A percentile compares a stretch with the other conserved stretches of the same genome.
Conservation (phyloP, 2,329 filamentous ascomycete genomes). For the Fusarium oxysporum region DNA sequence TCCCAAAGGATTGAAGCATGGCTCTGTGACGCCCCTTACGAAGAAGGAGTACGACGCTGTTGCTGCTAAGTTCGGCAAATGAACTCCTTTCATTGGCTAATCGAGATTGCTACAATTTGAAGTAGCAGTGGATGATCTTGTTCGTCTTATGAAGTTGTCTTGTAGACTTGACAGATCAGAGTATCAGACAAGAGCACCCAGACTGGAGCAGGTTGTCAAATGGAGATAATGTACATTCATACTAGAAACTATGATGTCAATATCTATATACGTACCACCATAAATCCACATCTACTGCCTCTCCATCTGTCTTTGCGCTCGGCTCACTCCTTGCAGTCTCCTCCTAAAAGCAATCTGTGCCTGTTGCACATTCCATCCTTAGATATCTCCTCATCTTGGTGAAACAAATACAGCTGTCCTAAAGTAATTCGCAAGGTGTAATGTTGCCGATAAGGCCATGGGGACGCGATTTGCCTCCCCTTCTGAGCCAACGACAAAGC, state of each 20-base stretch:
- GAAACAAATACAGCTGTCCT: not conserved
- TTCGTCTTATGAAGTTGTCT: not conserved
- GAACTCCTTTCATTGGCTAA: not conserved
- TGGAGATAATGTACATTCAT: not conserved
- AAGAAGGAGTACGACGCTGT: constrained; percentile 54
- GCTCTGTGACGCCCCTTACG: constrained; percentile 58
- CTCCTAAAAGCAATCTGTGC: not conserved
- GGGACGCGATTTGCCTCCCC: not conserved
- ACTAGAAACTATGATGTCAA: not conserved
- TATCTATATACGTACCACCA: not conserved
- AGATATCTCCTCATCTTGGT: not conserved
- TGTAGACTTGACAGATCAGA: not conserved
- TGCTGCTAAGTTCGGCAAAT: constrained; percentile 22
- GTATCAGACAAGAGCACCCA: not conserved
- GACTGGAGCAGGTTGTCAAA: not conserved
- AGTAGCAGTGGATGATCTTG: not conserved
- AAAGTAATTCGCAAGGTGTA: not conserved
- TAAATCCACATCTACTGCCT: not conserved
- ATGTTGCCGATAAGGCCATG: not conserved
- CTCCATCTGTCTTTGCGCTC: not conserved
- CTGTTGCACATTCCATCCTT: not conserved
- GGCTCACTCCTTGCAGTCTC: not conserved
- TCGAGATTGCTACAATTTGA: not conserved
- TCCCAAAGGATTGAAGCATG: constrained; percentile 60
- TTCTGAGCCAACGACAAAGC: not conserved